A percentile compares a stretch with the other conserved stretches of the same genome.
phyloP scores from a whole-genome alignment of 2,329 filamentous ascomycete genomes.

The Sporothrix sp. region DNA sequence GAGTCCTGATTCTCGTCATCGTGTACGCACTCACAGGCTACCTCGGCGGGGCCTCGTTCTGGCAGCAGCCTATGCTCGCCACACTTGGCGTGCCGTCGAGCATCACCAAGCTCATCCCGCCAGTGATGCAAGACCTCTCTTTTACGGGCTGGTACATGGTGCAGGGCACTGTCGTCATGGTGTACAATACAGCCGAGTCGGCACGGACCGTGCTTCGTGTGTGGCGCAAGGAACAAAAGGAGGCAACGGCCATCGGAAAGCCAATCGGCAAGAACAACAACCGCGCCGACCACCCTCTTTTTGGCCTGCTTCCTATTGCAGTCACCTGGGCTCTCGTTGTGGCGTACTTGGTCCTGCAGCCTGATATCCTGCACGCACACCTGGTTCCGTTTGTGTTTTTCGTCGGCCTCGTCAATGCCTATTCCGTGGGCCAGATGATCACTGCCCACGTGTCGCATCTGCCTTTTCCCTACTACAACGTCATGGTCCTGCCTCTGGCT shows the following conservation, averaged over 20 bases:
- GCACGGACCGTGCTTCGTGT: slow-evolving; percentile 76
- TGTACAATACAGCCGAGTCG: slow-evolving; percentile 74
- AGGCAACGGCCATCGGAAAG: slow-evolving; percentile 25
- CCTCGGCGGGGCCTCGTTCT: slow-evolving; percentile 83
- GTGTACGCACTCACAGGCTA: slow-evolving; percentile 79
- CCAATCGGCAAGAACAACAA: slow-evolving; percentile 25
- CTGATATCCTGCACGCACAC: slow-evolving; percentile 69
- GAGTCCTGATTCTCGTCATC: slow-evolving; percentile 70
- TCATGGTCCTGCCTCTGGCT: slow-evolving; percentile 67
- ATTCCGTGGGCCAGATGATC: slow-evolving; percentile 92
- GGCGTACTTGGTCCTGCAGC: slow-evolving; percentile 75
- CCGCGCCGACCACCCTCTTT: slow-evolving; percentile 61
- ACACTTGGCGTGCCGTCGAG: slow-evolving; percentile 59
- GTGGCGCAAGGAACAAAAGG: slow-evolving; percentile 39
- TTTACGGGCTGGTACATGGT: slow-evolving; percentile 92
- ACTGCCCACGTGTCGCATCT: slow-evolving; percentile 84
- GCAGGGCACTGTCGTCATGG: slow-evolving; percentile 70
- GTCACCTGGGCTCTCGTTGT: slow-evolving; percentile 67
- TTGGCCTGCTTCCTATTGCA: slow-evolving; percentile 76
- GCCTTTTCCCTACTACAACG: slow-evolving; percentile 82
- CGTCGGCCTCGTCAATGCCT: slow-evolving; percentile 83
- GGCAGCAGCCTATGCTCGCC: slow-evolving; percentile 72
- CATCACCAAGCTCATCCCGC: slow-evolving; percentile 58
- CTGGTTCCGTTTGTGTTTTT: slow-evolving; percentile 85
- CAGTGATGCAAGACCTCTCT: slow-evolving; percentile 63